Evolutionary conservation across 1,139 yeast species (phyloP).

Genomic region (Trichomonascaceae sp.): DNA sequence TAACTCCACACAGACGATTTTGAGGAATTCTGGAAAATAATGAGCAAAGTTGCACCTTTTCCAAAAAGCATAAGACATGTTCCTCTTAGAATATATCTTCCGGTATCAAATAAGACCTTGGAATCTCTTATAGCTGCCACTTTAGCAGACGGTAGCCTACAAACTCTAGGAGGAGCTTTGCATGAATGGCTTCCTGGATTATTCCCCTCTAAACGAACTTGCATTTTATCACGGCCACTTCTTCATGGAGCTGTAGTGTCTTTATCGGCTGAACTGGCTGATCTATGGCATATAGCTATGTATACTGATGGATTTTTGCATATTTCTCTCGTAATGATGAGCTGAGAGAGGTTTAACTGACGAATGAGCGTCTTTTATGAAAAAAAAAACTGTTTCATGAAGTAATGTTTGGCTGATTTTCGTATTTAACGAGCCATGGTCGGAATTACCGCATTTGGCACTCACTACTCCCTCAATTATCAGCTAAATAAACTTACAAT

Average conservation of each 20-base stretch:
- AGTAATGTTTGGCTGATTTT: too few relatives aligned
- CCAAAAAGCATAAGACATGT: conserved; percentile 34
- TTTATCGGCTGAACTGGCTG: conserved; percentile 41
- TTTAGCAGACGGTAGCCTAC: conserved; percentile 16
- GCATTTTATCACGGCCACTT: conserved; percentile 40
- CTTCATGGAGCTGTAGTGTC: conserved; percentile 63
- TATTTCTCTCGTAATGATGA: conserved; percentile 40
- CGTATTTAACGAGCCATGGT: background rate
- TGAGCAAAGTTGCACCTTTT: conserved; percentile 38
- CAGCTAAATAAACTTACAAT: background rate
- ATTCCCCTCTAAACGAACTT: conserved; percentile 34
- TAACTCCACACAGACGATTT: conserved; percentile 24
- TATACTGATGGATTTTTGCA: conserved; percentile 78
- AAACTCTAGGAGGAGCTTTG: conserved; percentile 41
- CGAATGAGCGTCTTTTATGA: too few relatives aligned
- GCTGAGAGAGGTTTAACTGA: conserved; percentile 17
- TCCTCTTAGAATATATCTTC: conserved; percentile 57
- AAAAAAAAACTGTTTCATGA: too few relatives aligned
- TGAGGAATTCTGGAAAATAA: conserved; percentile 33
- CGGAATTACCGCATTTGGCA: background rate
- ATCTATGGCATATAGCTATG: conserved; percentile 49
- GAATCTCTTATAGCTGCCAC: conserved; percentile 44
- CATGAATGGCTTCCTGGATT: conserved; percentile 41
- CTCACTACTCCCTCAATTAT: background rate
- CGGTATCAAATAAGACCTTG: conserved; percentile 42